Percentiles rank a stretch among this genome's conserved stretches.
phyloP scores from a whole-genome alignment of 257 asterid species.

The Nemophila menziesii region DNA sequence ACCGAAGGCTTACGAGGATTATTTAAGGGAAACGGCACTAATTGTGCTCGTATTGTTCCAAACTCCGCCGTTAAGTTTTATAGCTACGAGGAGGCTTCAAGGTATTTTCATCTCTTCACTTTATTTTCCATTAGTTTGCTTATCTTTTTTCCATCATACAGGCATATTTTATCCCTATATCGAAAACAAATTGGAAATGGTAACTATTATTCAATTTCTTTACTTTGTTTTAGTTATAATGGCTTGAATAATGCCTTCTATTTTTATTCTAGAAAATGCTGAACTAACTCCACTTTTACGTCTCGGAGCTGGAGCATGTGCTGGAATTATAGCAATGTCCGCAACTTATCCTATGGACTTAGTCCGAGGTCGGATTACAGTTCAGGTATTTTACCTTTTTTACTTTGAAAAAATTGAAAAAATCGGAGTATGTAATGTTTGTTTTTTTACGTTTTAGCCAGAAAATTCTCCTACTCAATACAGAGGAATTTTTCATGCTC shows the following conservation, averaged over 20 bases:
- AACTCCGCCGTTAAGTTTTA: slow-evolving; percentile 94
- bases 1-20: slow-evolving; percentile 68
- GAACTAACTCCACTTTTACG: slow-evolving; percentile 76
- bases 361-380: slow-evolving; percentile 94
- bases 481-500: slow-evolving; percentile 85
- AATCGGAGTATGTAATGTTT: too few species aligned
- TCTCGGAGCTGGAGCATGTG: slow-evolving; percentile 96
- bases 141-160: slow-evolving; percentile 15
- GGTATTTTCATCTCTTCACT: slow-evolving; percentile 24
- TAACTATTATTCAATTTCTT: slow-evolving; percentile 16
- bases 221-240: slow-evolving; percentile 1
- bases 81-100: slow-evolving; percentile 95
- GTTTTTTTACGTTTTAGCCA: slow-evolving; percentile 47
- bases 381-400: slow-evolving; percentile 41
- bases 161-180: slow-evolving; percentile 62
- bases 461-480: slow-evolving; percentile 75
- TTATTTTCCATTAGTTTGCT: background rate
- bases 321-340: slow-evolving; percentile 97
- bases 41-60: slow-evolving; percentile 84
- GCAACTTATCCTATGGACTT: slow-evolving; percentile 98
- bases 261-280: slow-evolving; percentile 47
- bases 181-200: slow-evolving; percentile 63
- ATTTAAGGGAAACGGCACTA: slow-evolving; percentile 80
- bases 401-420: background rate
- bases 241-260: background rate